Conservation (phyloP, 148 eudicot genomes). For the Salicornia ramosissima region DNA sequence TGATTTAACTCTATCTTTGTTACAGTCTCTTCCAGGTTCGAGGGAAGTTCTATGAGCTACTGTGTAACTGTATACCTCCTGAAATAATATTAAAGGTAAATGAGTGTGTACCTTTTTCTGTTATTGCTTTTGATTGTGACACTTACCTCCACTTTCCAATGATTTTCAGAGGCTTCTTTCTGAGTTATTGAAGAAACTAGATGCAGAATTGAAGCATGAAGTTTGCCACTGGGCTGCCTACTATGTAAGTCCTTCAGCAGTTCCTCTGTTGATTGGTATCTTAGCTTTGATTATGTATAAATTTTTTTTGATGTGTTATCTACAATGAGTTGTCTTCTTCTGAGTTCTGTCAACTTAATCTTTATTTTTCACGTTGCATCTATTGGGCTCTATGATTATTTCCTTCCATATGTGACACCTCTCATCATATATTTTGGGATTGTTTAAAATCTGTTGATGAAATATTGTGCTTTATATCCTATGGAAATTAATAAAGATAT, state of each 20-base stretch:
- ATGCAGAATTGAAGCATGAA: conserved; percentile 91
- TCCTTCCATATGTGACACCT: not conserved
- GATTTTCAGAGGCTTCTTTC: conserved; percentile 72
- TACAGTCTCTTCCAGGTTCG: conserved; percentile 86
- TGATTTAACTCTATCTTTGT: conserved; percentile 3
- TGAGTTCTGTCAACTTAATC: too few species aligned
- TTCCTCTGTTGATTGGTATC: conserved; percentile 1
- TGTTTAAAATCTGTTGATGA: not conserved
- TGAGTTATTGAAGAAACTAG: conserved; percentile 83
- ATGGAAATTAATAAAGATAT: not conserved
- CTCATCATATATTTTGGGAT: not conserved
- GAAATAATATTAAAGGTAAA: conserved; percentile 77
- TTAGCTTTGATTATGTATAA: not conserved
- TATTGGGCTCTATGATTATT: not conserved
- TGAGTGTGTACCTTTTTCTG: not conserved
- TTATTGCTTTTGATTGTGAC: not conserved
- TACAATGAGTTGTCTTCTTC: not conserved
- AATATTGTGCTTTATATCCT: not conserved
- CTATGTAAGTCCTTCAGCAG: conserved; percentile 58
- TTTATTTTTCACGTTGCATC: not conserved
- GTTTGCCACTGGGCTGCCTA: conserved; percentile 98
- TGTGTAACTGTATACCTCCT: conserved; percentile 80
- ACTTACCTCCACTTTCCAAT: conserved; percentile 15
- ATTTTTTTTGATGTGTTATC: not conserved
- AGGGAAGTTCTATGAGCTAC: conserved; percentile 83